These are phyloP conservation scores for Agaricus bisporus DNA, from an alignment of 768 basidiomycete species.

Conservation along the genomic window DNA sequence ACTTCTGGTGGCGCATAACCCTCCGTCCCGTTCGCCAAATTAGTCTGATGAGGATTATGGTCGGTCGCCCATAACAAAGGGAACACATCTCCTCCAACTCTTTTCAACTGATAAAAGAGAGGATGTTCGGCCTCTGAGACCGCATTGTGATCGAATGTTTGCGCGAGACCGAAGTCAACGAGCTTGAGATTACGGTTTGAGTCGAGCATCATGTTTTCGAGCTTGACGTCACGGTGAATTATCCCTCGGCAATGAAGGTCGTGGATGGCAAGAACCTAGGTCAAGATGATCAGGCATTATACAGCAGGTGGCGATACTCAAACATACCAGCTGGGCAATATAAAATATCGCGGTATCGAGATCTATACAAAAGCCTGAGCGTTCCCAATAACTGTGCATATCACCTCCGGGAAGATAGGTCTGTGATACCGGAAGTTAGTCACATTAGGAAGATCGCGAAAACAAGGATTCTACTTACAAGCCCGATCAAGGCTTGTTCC, in stretches of 20 bases:
- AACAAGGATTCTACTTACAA: not conserved
- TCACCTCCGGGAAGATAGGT: slow-evolving; percentile 3
- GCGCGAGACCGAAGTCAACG: slow-evolving; percentile 12
- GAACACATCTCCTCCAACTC: not conserved
- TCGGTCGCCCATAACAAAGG: slow-evolving; percentile 4
- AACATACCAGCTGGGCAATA: slow-evolving; percentile 1
- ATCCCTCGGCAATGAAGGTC: slow-evolving; percentile 12
- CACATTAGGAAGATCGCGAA: not conserved
- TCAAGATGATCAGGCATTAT: not conserved
- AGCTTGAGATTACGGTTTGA: slow-evolving; percentile 9
- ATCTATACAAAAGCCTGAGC: not conserved
- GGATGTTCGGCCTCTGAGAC: slow-evolving; percentile 1
- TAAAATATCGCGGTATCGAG: slow-evolving; percentile 4
- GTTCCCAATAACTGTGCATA: slow-evolving; percentile 9
- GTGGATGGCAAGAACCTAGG: slow-evolving; percentile 7
- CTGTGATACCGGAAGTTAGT: not conserved
- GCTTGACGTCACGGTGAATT: slow-evolving; percentile 14
- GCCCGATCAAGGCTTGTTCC: slow-evolving; percentile 4
- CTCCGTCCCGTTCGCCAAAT: slow-evolving; percentile 6
- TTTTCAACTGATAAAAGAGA: not conserved
- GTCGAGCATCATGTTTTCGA: slow-evolving; percentile 13
- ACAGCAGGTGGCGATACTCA: not conserved
- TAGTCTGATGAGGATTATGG: slow-evolving; percentile 8
- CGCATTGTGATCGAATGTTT: slow-evolving; percentile 2
- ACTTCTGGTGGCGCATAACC: slow-evolving; percentile 8